A percentile compares a stretch with the other conserved stretches of the same genome.
Conservation (phyloP, 1,139 yeast species). For the Yamadazyma atmosphaerica region DNA sequence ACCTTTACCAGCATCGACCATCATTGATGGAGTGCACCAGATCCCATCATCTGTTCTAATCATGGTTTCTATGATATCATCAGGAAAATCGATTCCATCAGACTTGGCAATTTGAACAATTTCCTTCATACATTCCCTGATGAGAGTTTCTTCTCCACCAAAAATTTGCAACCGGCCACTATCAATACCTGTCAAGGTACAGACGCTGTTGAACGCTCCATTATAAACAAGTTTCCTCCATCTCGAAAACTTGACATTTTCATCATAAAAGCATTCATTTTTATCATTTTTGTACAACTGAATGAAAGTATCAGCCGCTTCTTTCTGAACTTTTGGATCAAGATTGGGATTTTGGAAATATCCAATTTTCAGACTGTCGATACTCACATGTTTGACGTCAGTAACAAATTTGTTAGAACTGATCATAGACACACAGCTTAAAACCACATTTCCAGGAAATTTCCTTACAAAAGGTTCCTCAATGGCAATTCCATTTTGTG, state of each 20-base stretch:
- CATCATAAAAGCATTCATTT: slow-evolving; percentile 20
- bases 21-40: slow-evolving; percentile 30
- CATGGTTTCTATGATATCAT: slow-evolving; percentile 22
- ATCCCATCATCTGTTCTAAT: slow-evolving; percentile 1
- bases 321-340: slow-evolving; percentile 5
- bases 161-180: slow-evolving; percentile 20
- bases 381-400: slow-evolving; percentile 27
- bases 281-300: slow-evolving; percentile 23
- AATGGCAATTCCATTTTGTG: slow-evolving; percentile 35
- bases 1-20: slow-evolving; percentile 31
- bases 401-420: slow-evolving; percentile 25
- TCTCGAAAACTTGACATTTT: slow-evolving; percentile 21
- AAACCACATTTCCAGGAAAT: slow-evolving; percentile 16
- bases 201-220: slow-evolving; percentile 35
- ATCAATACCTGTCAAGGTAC: slow-evolving; percentile 31
- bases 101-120: slow-evolving; percentile 19
- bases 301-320: slow-evolving; percentile 19
- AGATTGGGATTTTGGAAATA: slow-evolving; percentile 11
- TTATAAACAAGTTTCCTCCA: slow-evolving; percentile 38
- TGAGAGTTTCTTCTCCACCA: slow-evolving; percentile 21
- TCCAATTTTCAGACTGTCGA: slow-evolving; percentile 25
- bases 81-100: slow-evolving; percentile 19
- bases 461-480: slow-evolving; percentile 19
- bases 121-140: slow-evolving; percentile 28
- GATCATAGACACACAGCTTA: slow-evolving; percentile 30